A percentile compares a stretch with the other conserved stretches of the same genome.
These are phyloP conservation scores for Ilex aquifolium DNA, from an alignment of 257 asterid genomes.

Conservation along the genomic window DNA sequence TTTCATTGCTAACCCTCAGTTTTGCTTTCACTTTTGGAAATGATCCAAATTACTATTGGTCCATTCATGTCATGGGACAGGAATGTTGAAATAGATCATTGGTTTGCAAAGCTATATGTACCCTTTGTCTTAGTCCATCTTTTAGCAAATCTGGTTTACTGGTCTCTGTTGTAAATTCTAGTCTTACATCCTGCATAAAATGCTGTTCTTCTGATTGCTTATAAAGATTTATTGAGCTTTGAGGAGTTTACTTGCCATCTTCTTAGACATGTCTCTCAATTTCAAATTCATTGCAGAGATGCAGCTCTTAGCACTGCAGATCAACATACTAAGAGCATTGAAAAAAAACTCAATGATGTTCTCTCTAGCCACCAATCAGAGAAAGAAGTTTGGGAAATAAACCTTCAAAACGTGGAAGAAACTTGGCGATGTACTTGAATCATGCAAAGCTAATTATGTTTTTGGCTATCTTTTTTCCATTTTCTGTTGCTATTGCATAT, in stretches of 20 bases:
- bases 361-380: conserved; percentile 67
- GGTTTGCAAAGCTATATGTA: neutral
- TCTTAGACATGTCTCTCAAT: neutral
- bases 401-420: conserved; percentile 83
- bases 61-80: neutral
- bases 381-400: conserved; percentile 77
- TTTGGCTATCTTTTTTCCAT: conserved; percentile 14
- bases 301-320: conserved; percentile 53
- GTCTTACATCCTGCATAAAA: neutral
- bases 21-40: neutral
- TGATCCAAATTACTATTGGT: neutral
- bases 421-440: conserved; percentile 74
- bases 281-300: conserved; percentile 57
- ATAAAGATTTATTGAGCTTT: neutral
- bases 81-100: neutral
- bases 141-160: neutral
- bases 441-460: neutral
- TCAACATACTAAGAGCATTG: conserved; percentile 63
- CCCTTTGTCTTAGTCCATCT: neutral
- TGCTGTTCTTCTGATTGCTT: neutral
- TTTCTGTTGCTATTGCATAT: conserved; percentile 10
- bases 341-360: conserved; percentile 62
- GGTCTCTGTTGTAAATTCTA: neutral
- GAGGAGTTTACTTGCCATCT: neutral
- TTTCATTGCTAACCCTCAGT: neutral